Evolutionary conservation across 768 basidiomycete genomes (phyloP).

Genomic region (Phanerochaete sordida): DNA sequence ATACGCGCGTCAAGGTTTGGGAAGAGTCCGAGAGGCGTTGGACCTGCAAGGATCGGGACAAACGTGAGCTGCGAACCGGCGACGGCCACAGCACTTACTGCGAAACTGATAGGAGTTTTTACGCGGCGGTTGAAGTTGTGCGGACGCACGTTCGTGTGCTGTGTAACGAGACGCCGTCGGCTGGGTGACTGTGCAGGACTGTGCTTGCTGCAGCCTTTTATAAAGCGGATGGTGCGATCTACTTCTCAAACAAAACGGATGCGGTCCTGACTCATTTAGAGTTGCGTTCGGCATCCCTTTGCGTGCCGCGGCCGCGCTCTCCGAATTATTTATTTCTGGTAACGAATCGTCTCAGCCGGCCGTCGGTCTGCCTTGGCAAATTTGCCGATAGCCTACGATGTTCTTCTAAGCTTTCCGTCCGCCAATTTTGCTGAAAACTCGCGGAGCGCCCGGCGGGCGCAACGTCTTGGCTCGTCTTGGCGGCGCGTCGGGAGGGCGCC

Average conservation of each 20-base stretch:
- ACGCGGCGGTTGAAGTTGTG: slow-evolving; percentile 1
- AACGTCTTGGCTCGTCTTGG: not conserved
- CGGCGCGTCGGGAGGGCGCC: too few relatives aligned
- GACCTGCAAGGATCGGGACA: slow-evolving; percentile 2
- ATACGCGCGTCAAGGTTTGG: slow-evolving; percentile 3
- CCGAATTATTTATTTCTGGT: not conserved
- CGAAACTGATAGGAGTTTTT: slow-evolving; percentile 5
- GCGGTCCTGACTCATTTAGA: slow-evolving; percentile 3
- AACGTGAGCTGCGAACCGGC: slow-evolving; percentile 1
- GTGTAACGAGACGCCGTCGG: not conserved
- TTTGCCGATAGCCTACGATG: not conserved
- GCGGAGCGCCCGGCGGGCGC: not conserved
- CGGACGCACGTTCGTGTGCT: slow-evolving; percentile 10
- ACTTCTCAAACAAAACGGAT: not conserved
- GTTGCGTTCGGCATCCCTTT: not conserved
- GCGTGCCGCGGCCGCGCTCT: not conserved
- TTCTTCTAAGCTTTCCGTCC: not conserved
- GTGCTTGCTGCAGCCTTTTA: not conserved
- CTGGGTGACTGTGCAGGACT: not conserved
- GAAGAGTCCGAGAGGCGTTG: slow-evolving; percentile 2
- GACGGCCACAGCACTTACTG: not conserved
- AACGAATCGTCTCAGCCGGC: not conserved
- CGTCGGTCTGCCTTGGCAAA: not conserved
- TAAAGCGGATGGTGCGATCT: not conserved
- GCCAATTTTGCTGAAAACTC: not conserved